Percentiles rank a stretch among this genome's conserved stretches.
Conservation (phyloP, 83 land plant species). For the Picea abies region DNA sequence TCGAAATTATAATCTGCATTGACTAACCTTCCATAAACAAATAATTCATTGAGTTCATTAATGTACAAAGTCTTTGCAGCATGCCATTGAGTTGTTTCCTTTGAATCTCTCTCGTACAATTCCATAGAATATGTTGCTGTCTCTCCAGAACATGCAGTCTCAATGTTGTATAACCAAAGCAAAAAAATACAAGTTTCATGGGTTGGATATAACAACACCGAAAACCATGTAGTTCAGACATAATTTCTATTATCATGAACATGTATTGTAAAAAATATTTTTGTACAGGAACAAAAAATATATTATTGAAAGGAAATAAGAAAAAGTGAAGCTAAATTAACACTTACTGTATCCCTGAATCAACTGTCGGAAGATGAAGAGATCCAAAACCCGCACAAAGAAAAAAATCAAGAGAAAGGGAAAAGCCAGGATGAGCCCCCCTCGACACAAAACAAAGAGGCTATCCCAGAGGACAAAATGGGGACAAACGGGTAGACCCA, state of each 20-base stretch:
- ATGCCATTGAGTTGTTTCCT: slow-evolving; percentile 35
- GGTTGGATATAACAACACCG: not conserved
- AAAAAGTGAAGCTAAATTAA: not conserved
- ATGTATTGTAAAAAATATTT: not conserved
- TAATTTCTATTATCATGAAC: not conserved
- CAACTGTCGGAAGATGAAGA: no score
- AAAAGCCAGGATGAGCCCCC: no score
- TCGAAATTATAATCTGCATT: slow-evolving; percentile 26
- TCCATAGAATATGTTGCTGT: slow-evolving; percentile 34
- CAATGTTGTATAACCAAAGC: slow-evolving; percentile 39
- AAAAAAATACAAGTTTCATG: not conserved
- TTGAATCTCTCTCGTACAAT: slow-evolving; percentile 42
- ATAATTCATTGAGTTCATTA: slow-evolving; percentile 40
- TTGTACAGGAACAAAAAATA: no score
- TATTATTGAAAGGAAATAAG: no score
- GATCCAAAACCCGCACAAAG: no score
- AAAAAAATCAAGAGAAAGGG: no score
- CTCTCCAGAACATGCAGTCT: slow-evolving; percentile 35
- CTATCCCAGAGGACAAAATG: no score
- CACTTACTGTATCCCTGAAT: slow-evolving; percentile 55
- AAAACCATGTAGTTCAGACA: not conserved
- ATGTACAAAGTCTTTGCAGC: slow-evolving; percentile 30
- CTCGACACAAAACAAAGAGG: no score
- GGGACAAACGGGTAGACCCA: no score
- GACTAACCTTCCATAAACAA: slow-evolving; percentile 41